phyloP scores from a whole-genome alignment of 805 yeast genomes.

The Torulaspora maleeae region DNA sequence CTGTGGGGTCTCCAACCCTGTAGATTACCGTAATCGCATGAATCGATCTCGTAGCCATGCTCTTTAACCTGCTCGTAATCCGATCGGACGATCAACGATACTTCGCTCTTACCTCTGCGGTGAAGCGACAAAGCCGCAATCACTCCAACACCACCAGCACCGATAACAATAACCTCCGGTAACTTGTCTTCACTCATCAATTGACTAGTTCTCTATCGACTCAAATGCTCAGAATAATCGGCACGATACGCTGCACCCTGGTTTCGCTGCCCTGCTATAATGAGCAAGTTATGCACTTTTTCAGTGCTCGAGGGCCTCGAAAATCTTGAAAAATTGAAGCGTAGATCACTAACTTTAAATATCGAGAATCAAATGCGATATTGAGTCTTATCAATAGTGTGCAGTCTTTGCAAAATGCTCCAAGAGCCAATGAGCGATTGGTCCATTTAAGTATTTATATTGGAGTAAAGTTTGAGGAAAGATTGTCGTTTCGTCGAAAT shows the following conservation, averaged over 20 bases:
- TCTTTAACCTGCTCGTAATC: slow-evolving; percentile 50
- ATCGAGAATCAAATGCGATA: neutral
- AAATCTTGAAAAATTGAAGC: neutral
- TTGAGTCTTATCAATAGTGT: neutral
- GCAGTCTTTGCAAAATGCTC: neutral
- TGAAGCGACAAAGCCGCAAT: slow-evolving; percentile 63
- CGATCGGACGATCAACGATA: slow-evolving; percentile 62
- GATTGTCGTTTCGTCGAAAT: neutral
- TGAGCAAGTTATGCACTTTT: slow-evolving; percentile 6
- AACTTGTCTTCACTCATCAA: neutral
- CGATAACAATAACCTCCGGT: slow-evolving; percentile 54
- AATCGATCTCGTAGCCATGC: slow-evolving; percentile 56
- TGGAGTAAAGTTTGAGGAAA: neutral
- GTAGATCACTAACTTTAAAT: neutral
- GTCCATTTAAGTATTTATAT: neutral
- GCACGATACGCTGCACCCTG: neutral
- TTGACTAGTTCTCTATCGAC: too few species aligned
- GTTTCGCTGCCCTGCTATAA: neutral
- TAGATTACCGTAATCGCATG: slow-evolving; percentile 57
- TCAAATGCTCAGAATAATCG: neutral
- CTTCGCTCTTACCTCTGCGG: slow-evolving; percentile 43
- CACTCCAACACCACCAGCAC: slow-evolving; percentile 86
- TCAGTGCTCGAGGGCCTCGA: neutral
- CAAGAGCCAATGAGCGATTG: neutral
- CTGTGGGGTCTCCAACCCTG: slow-evolving; percentile 56